phyloP scores from a whole-genome alignment of 257 asterid genomes.

The Lavandula angustifolia region DNA sequence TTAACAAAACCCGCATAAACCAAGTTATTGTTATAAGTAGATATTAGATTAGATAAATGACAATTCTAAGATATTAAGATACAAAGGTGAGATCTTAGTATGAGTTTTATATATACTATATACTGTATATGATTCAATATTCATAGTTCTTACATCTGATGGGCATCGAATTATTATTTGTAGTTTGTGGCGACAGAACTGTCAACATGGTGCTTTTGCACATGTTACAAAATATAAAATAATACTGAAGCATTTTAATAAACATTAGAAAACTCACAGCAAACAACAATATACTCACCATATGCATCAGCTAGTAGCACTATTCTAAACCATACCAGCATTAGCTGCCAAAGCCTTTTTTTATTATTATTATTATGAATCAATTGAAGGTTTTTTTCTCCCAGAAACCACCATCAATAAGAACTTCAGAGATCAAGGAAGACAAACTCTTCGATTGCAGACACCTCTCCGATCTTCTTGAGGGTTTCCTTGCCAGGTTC shows the following conservation, averaged over 20 bases:
- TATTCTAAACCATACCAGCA: constrained; percentile 11
- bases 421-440: constrained; percentile 60
- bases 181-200: no score
- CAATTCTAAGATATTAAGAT: no score
- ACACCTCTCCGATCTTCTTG: constrained; percentile 74
- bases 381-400: neutral
- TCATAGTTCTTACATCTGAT: no score
- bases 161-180: no score
- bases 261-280: neutral
- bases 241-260: neutral
- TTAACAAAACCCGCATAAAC: no score
- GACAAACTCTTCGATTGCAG: constrained; percentile 87
- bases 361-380: constrained; percentile 11
- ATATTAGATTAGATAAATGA: no score
- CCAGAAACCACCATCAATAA: constrained; percentile 1
- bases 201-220: no score
- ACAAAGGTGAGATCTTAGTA: no score
- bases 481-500: constrained; percentile 80
- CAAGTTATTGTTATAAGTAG: no score
- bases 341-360: constrained; percentile 6
- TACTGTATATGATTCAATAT: no score
- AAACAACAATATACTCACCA: constrained; percentile 16
- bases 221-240: neutral
- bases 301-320: constrained; percentile 4
- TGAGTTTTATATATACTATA: no score